Percentiles rank a stretch among this genome's conserved stretches.
phyloP scores from a whole-genome alignment of 2,329 filamentous ascomycete species.

The Lecanoromycetidae sp. region DNA sequence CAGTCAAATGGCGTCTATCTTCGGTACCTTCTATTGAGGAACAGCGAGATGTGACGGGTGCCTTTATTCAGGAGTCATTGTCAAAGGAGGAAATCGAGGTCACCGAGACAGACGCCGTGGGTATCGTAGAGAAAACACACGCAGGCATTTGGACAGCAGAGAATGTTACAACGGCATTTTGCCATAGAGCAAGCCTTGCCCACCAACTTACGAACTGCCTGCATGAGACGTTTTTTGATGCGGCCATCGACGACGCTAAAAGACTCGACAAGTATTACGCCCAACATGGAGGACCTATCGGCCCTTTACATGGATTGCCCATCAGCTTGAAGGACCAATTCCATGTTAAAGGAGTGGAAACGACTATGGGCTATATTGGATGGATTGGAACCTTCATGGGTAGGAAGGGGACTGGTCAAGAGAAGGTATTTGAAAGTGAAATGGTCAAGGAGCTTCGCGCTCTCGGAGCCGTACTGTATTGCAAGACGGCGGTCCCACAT shows the following conservation, averaged over 20 bases:
- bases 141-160: constrained; percentile 45
- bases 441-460: constrained; percentile 43
- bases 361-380: constrained; percentile 51
- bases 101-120: constrained; percentile 47
- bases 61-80: constrained; percentile 46
- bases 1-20: constrained; percentile 43
- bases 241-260: constrained; percentile 38
- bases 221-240: constrained; percentile 43
- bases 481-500: constrained; percentile 43
- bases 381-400: constrained; percentile 50
- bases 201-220: constrained; percentile 47
- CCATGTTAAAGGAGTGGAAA: constrained; percentile 39
- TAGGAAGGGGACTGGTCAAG: constrained; percentile 38
- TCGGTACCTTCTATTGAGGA: constrained; percentile 38
- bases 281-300: constrained; percentile 35
- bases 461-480: constrained; percentile 44
- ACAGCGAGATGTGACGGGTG: constrained; percentile 44
- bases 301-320: constrained; percentile 52
- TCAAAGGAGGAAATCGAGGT: constrained; percentile 44
- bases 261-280: constrained; percentile 37
- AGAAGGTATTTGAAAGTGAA: constrained; percentile 43
- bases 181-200: constrained; percentile 44
- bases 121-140: constrained; percentile 43
- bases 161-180: constrained; percentile 45
- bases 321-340: constrained; percentile 42